A percentile compares a stretch with the other conserved stretches of the same genome.
phyloP scores from a whole-genome alignment of 225 moss, liverwort and hornwort species.

The Pseudisothecium myosuroides region DNA sequence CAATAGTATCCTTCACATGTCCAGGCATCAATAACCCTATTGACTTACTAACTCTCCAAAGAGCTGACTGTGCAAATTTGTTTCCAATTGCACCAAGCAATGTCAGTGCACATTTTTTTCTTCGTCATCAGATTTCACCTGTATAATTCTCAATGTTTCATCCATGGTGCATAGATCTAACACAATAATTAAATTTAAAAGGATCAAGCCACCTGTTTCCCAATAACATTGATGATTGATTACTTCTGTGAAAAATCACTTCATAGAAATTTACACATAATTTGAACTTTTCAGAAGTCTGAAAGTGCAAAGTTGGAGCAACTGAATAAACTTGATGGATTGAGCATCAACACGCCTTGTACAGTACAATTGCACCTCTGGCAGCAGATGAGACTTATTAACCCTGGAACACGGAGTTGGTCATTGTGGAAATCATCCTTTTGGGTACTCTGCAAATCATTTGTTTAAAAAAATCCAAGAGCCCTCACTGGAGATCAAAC shows the following conservation, averaged over 20 bases:
- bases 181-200: not conserved
- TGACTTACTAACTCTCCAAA: not conserved
- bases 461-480: too few relatives aligned
- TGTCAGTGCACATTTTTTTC: not conserved
- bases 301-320: not conserved
- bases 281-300: not conserved
- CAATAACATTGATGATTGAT: not conserved
- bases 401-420: too few relatives aligned
- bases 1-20: not conserved
- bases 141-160: not conserved
- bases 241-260: not conserved
- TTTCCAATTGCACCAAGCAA: not conserved
- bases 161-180: not conserved
- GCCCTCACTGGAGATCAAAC: too few relatives aligned
- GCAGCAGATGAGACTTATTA: not conserved
- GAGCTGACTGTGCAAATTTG: not conserved
- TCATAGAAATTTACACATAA: not conserved
- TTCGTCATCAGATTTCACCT: not conserved
- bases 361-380: not conserved
- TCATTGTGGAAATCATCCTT: too few relatives aligned
- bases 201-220: not conserved
- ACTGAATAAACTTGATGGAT: not conserved
- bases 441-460: too few relatives aligned
- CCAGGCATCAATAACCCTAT: not conserved
- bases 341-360: accelerated